Conservation (phyloP, 768 basidiomycete genomes). For the Termitomyces sp. region DNA sequence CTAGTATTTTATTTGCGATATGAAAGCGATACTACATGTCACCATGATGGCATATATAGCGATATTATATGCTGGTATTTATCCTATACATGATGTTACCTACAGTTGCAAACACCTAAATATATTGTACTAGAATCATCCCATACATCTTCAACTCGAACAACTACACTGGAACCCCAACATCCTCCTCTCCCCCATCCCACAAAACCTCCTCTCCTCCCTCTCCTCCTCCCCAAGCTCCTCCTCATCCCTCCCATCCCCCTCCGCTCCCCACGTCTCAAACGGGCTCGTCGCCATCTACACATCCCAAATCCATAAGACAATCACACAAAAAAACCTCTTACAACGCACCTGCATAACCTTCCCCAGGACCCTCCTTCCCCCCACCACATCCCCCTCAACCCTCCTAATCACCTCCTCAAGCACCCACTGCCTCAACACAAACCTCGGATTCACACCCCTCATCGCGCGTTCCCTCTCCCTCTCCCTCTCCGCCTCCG, state of each 20-base stretch:
- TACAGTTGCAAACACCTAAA: too few relatives aligned
- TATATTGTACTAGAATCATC: too few relatives aligned
- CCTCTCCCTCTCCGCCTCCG: constrained; percentile 34
- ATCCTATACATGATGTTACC: too few relatives aligned
- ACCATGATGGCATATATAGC: too few relatives aligned
- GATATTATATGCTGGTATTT: too few relatives aligned
- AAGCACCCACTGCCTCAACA: constrained; percentile 92
- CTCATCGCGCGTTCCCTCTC: constrained; percentile 50
- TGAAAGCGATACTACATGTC: too few relatives aligned
- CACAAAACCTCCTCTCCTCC: constrained; percentile 76
- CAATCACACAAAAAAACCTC: not conserved
- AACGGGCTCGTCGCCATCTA: constrained; percentile 89
- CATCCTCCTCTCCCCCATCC: constrained; percentile 69
- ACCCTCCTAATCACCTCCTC: constrained; percentile 86
- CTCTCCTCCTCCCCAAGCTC: constrained; percentile 53
- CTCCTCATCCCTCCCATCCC: constrained; percentile 29
- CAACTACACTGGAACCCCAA: constrained; percentile 94
- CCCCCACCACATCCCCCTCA: constrained; percentile 59
- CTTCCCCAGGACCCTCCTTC: constrained; percentile 70
- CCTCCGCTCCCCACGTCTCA: constrained; percentile 83
- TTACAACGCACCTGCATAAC: constrained; percentile 66
- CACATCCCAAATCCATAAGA: constrained; percentile 2
- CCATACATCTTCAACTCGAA: constrained; percentile 52
- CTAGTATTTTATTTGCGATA: too few relatives aligned
- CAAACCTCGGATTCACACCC: constrained; percentile 82